Conservation (phyloP, 192 early-diverging fungal genomes). For the Nowakowskiella sp. region DNA sequence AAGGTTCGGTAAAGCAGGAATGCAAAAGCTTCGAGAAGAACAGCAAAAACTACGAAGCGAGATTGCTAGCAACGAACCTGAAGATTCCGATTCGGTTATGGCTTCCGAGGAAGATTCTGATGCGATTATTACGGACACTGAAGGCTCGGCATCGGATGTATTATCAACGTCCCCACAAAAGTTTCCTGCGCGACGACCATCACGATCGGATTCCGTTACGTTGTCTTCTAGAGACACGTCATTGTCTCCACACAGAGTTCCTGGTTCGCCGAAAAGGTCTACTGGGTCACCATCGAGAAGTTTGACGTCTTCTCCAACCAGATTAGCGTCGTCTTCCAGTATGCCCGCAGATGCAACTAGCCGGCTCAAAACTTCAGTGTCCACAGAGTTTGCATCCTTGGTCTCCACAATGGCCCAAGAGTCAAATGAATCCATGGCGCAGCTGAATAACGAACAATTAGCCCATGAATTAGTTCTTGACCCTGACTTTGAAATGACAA, state of each 20-base stretch:
- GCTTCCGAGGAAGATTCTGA: slow-evolving; percentile 10
- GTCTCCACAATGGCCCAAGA: too few relatives aligned
- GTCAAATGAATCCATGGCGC: not conserved
- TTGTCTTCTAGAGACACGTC: not conserved
- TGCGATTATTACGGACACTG: slow-evolving; percentile 3
- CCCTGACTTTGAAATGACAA: slow-evolving; percentile 58
- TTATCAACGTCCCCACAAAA: slow-evolving; percentile 28
- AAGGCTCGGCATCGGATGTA: slow-evolving; percentile 10
- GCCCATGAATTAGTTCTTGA: slow-evolving; percentile 72
- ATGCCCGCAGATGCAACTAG: not conserved
- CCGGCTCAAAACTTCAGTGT: not conserved
- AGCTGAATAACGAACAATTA: slow-evolving; percentile 62
- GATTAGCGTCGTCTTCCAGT: not conserved
- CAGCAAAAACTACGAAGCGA: not conserved
- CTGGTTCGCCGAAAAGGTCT: not conserved
- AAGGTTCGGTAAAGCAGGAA: slow-evolving; percentile 40
- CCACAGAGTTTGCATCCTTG: not conserved
- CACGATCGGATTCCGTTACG: not conserved
- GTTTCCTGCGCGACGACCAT: slow-evolving; percentile 19
- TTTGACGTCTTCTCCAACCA: not conserved
- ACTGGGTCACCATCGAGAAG: not conserved
- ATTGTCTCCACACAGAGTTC: not conserved
- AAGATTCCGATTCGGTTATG: slow-evolving; percentile 11
- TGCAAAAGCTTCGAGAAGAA: slow-evolving; percentile 27
- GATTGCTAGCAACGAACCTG: not conserved